These are phyloP conservation scores for Pseudopithomyces maydicus DNA, from an alignment of 2,329 filamentous ascomycete genomes.

Conservation along the genomic window DNA sequence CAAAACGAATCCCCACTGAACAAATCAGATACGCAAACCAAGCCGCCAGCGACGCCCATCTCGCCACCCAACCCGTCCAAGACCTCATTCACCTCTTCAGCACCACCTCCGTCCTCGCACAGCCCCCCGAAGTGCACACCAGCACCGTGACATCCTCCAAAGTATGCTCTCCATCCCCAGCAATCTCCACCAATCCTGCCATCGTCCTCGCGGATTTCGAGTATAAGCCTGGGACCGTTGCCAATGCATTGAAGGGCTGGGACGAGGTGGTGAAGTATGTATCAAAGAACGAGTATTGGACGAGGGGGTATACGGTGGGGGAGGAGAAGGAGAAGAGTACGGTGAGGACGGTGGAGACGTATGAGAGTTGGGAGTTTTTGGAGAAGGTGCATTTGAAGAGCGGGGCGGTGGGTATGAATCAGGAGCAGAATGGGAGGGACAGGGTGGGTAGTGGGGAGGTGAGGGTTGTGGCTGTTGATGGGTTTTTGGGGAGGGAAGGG, in stretches of 20 bases:
- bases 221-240: constrained; percentile 11
- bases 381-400: constrained; percentile 13
- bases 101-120: constrained; percentile 22
- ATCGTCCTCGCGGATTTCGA: constrained; percentile 23
- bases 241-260: constrained; percentile 13
- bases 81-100: constrained; percentile 28
- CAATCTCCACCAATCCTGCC: constrained; percentile 12
- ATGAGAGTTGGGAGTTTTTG: constrained; percentile 14
- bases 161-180: not conserved
- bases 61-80: constrained; percentile 26
- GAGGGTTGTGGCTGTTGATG: constrained; percentile 21
- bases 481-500: constrained; percentile 21
- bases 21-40: constrained; percentile 23
- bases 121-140: constrained; percentile 26
- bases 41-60: constrained; percentile 25
- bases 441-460: constrained; percentile 12
- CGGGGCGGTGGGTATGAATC: constrained; percentile 3
- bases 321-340: constrained; percentile 18
- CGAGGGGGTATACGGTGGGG: constrained; percentile 11
- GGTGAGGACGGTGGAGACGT: constrained; percentile 19
- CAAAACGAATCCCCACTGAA: not conserved
- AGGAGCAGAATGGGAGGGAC: constrained; percentile 11
- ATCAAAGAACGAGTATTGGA: constrained; percentile 8
- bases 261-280: constrained; percentile 9
- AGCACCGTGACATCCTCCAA: constrained; percentile 12